phyloP scores from a whole-genome alignment of 768 basidiomycete genomes.

The Russula earlei region DNA sequence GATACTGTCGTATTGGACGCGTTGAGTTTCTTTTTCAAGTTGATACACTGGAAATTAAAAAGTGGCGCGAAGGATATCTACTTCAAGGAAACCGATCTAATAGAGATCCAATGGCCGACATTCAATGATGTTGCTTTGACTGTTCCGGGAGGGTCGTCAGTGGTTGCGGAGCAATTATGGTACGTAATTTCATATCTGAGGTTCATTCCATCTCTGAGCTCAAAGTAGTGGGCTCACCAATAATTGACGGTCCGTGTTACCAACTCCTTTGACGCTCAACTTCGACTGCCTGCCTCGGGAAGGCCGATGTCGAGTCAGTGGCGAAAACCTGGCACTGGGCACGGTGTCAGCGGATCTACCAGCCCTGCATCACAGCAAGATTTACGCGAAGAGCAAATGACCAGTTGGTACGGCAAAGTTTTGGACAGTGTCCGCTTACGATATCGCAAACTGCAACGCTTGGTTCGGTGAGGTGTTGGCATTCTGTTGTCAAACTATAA shows the following conservation, averaged over 20 bases:
- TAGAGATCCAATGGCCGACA: slow-evolving; percentile 94
- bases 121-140: slow-evolving; percentile 88
- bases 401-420: slow-evolving; percentile 87
- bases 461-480: slow-evolving; percentile 55
- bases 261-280: slow-evolving; percentile 91
- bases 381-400: slow-evolving; percentile 77
- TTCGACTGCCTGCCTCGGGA: slow-evolving; percentile 55
- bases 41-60: slow-evolving; percentile 95
- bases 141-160: slow-evolving; percentile 74
- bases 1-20: slow-evolving; percentile 84
- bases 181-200: slow-evolving; percentile 29
- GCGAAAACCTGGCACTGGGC: slow-evolving; percentile 24
- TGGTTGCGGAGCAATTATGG: slow-evolving; percentile 96
- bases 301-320: slow-evolving; percentile 17
- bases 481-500: slow-evolving; percentile 3
- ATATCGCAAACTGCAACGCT: slow-evolving; percentile 89
- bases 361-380: slow-evolving; percentile 29
- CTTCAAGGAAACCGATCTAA: slow-evolving; percentile 97
- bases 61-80: slow-evolving; percentile 85
- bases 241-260: slow-evolving; percentile 88
- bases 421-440: slow-evolving; percentile 86
- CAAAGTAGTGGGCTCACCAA: slow-evolving; percentile 73
- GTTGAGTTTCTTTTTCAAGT: slow-evolving; percentile 80
- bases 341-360: slow-evolving; percentile 17
- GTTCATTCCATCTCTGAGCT: background rate